phyloP scores from a whole-genome alignment of 2,329 filamentous ascomycete species.

The Sphaerostilbella broomeana region DNA sequence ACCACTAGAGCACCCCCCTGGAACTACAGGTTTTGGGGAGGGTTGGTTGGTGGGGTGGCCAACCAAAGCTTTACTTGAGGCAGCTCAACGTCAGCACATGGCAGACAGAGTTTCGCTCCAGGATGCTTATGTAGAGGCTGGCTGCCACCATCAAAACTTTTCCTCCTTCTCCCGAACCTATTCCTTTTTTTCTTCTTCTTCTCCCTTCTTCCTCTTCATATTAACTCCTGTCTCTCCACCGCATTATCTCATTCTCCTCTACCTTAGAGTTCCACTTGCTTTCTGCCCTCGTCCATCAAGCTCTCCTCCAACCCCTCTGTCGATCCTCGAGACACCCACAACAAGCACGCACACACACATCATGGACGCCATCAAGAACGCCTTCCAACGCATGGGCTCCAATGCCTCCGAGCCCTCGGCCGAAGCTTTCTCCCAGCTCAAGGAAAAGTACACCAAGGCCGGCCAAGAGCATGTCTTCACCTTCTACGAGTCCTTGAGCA shows the following conservation, averaged over 20 bases:
- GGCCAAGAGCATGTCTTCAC: constrained; percentile 75
- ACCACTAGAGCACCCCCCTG: constrained; percentile 4
- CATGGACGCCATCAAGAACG: constrained; percentile 41
- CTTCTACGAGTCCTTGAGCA: constrained; percentile 72
- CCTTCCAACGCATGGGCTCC: constrained; percentile 32
- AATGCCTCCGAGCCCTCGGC: constrained; percentile 48
- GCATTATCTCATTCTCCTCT: not conserved
- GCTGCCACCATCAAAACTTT: constrained; percentile 5
- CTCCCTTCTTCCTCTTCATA: constrained; percentile 2
- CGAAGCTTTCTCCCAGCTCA: constrained; percentile 62
- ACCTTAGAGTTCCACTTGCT: not conserved
- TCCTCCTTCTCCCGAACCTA: constrained; percentile 15
- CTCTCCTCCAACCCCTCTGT: too few species aligned
- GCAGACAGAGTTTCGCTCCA: not conserved
- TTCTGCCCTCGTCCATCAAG: not conserved
- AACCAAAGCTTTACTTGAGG: constrained; percentile 1
- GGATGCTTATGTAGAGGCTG: not conserved
- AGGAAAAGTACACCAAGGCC: constrained; percentile 65
- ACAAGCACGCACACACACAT: constrained; percentile 11
- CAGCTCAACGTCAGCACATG: constrained; percentile 13
- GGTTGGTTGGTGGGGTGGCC: constrained; percentile 5
- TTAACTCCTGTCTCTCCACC: not conserved
- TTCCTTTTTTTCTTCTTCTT: constrained; percentile 9
- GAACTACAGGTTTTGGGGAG: constrained; percentile 1
- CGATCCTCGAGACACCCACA: too few species aligned